Conservation (phyloP, 2,329 filamentous ascomycete genomes). For the Trichophyton verrucosum region DNA sequence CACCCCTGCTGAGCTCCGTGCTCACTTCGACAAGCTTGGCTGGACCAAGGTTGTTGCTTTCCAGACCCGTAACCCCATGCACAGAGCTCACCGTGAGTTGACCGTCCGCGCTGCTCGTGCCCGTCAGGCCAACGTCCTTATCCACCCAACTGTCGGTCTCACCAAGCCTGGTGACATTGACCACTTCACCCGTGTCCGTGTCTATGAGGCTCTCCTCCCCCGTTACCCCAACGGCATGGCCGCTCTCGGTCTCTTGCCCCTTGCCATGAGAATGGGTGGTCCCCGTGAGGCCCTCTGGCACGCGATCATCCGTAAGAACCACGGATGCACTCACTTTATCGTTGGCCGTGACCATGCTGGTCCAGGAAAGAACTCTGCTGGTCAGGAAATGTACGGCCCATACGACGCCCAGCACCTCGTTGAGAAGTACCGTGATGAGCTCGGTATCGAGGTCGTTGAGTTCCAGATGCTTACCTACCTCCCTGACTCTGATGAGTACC, state of each 20-base stretch:
- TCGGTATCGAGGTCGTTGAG: constrained; percentile 95
- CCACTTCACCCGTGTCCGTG: constrained; percentile 97
- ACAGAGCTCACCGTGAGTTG: constrained; percentile 93
- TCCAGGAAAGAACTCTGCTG: constrained; percentile 95
- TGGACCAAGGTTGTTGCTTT: constrained; percentile 97
- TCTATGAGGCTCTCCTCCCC: constrained; percentile 92
- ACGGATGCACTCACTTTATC: constrained; percentile 98
- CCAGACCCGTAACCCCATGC: constrained; percentile 98
- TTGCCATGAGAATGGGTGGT: constrained; percentile 98
- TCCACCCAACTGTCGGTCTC: constrained; percentile 94
- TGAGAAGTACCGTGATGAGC: constrained; percentile 90
- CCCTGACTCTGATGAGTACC: constrained; percentile 93
- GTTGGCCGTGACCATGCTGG: constrained; percentile 97
- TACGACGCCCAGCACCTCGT: constrained; percentile 96
- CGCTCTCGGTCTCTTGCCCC: constrained; percentile 80
- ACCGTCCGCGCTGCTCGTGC: constrained; percentile 92
- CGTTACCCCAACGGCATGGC: constrained; percentile 99
- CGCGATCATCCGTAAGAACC: constrained; percentile 99
- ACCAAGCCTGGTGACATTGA: constrained; percentile 99
- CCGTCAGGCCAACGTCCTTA: constrained; percentile 95
- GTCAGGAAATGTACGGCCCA: constrained; percentile 92
- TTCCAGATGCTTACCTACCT: constrained; percentile 99
- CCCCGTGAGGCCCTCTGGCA: constrained; percentile 99
- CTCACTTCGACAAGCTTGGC: constrained; percentile 98
- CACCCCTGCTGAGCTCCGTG: constrained; percentile 84